A percentile compares a stretch with the other conserved stretches of the same genome.
These are phyloP conservation scores for Fusarium cyanostomum DNA, from an alignment of 2,329 filamentous ascomycete genomes.

Conservation along the genomic window DNA sequence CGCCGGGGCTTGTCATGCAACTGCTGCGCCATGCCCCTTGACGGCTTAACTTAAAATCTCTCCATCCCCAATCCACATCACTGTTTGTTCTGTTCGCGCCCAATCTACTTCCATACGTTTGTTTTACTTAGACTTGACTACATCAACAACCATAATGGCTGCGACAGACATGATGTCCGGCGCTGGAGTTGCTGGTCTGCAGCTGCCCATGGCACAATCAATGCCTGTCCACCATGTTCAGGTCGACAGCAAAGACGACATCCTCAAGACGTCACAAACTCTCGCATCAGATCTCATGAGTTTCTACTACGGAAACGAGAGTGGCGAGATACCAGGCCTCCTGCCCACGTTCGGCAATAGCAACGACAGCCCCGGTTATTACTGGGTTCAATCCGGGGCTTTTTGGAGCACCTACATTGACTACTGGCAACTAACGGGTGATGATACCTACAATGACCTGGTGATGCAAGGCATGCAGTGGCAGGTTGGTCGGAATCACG, in stretches of 20 bases:
- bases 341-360: conserved; percentile 57
- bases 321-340: conserved; percentile 63
- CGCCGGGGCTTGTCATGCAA: too few species aligned
- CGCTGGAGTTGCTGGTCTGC: background rate
- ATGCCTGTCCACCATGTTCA: conserved; percentile 15
- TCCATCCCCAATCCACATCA: too few species aligned
- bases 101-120: too few species aligned
- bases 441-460: conserved; percentile 68
- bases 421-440: conserved; percentile 75
- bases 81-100: too few species aligned
- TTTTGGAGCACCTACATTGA: conserved; percentile 75
- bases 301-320: conserved; percentile 61
- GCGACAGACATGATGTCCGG: too few species aligned
- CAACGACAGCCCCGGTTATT: conserved; percentile 61
- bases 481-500: conserved; percentile 63
- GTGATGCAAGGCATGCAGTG: conserved; percentile 64
- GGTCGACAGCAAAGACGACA: conserved; percentile 8
- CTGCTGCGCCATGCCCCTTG: too few species aligned
- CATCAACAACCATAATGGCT: too few species aligned
- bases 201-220: conserved; percentile 3
- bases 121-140: too few species aligned
- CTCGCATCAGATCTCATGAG: conserved; percentile 61
- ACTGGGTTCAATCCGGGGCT: conserved; percentile 78
- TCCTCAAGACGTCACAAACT: conserved; percentile 35
- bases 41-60: too few species aligned